Base-by-base conservation (phyloP, 1,284 basidiomycete species). In the Tylopilus sp. region DNA sequence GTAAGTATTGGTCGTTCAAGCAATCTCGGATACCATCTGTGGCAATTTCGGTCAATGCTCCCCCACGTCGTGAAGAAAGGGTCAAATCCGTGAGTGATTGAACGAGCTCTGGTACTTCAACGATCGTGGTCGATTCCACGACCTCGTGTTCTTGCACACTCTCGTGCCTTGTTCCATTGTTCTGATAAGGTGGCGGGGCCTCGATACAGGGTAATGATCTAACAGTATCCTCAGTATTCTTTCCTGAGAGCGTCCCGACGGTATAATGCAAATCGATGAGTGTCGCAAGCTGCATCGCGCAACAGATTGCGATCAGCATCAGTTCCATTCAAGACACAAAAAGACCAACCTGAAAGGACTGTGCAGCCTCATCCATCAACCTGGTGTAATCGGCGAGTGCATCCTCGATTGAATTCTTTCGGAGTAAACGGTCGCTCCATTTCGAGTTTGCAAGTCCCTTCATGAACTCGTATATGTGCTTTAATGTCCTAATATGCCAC, bases 181-280 rank as follows among this genome's bases (percentile, higher is more conserved):
- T 67, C 47, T 61, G 38, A 55, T 77, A 77, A 18, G 74, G 71
- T 55, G 76, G 77, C 1, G 66, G 70, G 9, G 39, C 58, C 57
- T 71, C 72, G 9, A 60, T 33, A 19, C 24, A 16, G 16, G 15
- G 13, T 39, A 56, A 56, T 6, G 44, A 10, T n/a, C n/a, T 60
- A 22, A 44, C 53, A 10, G 26, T 26, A 19, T 32, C 53, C 2
- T 56, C 53, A 4, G 55, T 63, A 7, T 55, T 62, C 53, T 26
- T 56, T 36, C 47, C 63, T 16, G 71, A 69, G 38, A 78, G 49
- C 44, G 63, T 64, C 12, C 64, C 75, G 36, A 86, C 72, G 18
- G 81, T 77, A 63, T 83, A 80, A 66, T 87, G 85, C n/a, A 87
- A 82, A 61, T 86, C 82, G 57, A 87, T 83, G 12, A 87, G 79